Evolutionary conservation across 768 basidiomycete genomes (phyloP).

Genomic region (Lepiota subincarnata): DNA sequence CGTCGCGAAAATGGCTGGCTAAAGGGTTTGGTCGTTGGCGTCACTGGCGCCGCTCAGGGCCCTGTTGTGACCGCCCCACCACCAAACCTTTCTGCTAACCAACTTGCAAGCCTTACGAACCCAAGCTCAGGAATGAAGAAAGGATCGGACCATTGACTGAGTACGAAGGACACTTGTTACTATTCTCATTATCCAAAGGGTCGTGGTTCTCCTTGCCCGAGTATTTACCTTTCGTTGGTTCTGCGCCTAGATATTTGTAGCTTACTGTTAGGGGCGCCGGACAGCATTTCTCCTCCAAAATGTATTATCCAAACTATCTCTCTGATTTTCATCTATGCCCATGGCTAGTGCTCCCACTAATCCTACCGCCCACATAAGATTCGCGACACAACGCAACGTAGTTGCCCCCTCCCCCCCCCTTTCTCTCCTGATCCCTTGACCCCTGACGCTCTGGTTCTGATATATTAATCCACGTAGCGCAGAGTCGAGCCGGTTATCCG

Average conservation of each 20-base stretch:
- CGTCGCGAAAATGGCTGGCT: conserved; percentile 91
- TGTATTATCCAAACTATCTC: conserved; percentile 1
- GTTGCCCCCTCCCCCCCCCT: too few species aligned
- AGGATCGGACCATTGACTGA: conserved; percentile 14
- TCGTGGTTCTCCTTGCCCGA: background rate
- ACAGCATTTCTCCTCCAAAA: background rate
- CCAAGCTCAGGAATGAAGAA: conserved; percentile 25
- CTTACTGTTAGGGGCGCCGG: background rate
- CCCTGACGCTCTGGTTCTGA: too few species aligned
- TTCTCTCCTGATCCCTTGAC: too few species aligned
- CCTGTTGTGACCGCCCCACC: conserved; percentile 24
- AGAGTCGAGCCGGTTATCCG: too few species aligned
- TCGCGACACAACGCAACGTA: too few species aligned
- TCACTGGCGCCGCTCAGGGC: conserved; percentile 64
- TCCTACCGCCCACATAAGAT: too few species aligned
- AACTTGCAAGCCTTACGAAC: conserved; percentile 6
- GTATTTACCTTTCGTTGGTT: background rate
- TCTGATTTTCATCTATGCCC: background rate
- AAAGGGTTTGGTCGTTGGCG: conserved; percentile 84
- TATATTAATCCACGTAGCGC: too few species aligned
- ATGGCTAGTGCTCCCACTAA: too few species aligned
- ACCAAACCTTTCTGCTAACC: conserved; percentile 18
- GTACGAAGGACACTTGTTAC: too few species aligned
- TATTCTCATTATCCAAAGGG: background rate
- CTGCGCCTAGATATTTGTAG: background rate